Percentiles rank a stretch among this genome's conserved stretches.
phyloP scores from a whole-genome alignment of 106 monocot genomes.

The Phalaenopsis equestris region DNA sequence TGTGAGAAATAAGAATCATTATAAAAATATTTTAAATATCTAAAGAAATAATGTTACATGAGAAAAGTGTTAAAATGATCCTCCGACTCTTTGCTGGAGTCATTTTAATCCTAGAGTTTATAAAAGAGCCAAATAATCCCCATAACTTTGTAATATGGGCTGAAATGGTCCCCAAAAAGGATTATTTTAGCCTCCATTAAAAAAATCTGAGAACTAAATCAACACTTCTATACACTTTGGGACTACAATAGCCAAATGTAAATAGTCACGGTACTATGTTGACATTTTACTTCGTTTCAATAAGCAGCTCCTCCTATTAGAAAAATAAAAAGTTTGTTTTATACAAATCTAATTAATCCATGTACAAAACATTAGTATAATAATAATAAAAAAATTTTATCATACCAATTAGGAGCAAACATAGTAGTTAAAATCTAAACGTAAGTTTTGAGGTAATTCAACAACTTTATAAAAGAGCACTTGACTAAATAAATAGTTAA shows the following conservation, averaged over 20 bases:
- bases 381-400: neutral
- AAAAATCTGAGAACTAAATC: too few relatives aligned
- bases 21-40: neutral
- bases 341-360: neutral
- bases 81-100: too few relatives aligned
- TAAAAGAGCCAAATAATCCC: too few relatives aligned
- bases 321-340: neutral
- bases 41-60: neutral
- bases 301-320: neutral
- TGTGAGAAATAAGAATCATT: neutral
- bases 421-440: neutral
- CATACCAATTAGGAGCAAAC: neutral
- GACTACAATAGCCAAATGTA: too few relatives aligned
- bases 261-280: too few relatives aligned
- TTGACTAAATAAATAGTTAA: constrained; percentile 1
- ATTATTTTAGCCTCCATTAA: too few relatives aligned
- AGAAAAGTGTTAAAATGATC: too few relatives aligned
- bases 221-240: too few relatives aligned
- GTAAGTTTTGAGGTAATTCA: neutral
- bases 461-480: neutral
- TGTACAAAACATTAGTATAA: neutral
- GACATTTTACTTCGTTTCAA: neutral
- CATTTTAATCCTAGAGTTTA: too few relatives aligned
- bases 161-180: too few relatives aligned
- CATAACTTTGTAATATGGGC: too few relatives aligned